Base-by-base conservation (phyloP, 768 basidiomycete genomes). In the Podaxis carcinomalis region DNA sequence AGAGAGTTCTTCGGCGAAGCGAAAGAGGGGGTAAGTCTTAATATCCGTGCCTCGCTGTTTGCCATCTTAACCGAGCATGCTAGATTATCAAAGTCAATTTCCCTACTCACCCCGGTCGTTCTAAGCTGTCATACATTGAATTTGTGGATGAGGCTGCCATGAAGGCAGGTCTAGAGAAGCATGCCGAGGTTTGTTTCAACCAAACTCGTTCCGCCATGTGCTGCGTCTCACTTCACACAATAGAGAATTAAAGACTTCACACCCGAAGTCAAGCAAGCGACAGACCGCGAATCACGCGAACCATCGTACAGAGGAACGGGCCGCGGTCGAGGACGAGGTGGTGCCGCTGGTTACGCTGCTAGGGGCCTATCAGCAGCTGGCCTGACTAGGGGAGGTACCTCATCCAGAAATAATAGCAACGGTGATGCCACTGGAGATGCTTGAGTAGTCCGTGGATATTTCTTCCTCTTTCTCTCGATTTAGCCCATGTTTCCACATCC, bases 71-170 rank as follows among this genome's bases (percentile, higher is more conserved):
- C 13, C 36, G 4, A 11, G 42, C 40, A 27, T 46, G 4, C 5
- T 63, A 91, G 88, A 88, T 94, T 67, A 87, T 84, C 32, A 82
- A 84, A 54, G 79, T 94, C 55, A 79, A 80, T 62, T 80, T 88
- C 61, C 90, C 89, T 0, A 60, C 71, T 11, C 79, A 73, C 65
- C 66, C 73, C 3, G 82, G 83, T 9, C 83, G 86, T 50, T 73
- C 78, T 57, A 84, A 80, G 65, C 78, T 93, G 59, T 91, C 87
- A 1, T 97, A 93, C 69, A 84, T 97, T 56, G 95, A 96, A 69
- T 97, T 96, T 73, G 89, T 85, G 3, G 90, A 92, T 66, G 93
- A 95, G 67, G 90, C 89, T 50, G 79, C 86, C 9, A 92, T 95
- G 90, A 90, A 85, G 66, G 82, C 78, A 19, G 94, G 89, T 0